These are phyloP conservation scores for Nakaseomyces sp. DNA, from an alignment of 1,139 yeast species.

Conservation along the genomic window DNA sequence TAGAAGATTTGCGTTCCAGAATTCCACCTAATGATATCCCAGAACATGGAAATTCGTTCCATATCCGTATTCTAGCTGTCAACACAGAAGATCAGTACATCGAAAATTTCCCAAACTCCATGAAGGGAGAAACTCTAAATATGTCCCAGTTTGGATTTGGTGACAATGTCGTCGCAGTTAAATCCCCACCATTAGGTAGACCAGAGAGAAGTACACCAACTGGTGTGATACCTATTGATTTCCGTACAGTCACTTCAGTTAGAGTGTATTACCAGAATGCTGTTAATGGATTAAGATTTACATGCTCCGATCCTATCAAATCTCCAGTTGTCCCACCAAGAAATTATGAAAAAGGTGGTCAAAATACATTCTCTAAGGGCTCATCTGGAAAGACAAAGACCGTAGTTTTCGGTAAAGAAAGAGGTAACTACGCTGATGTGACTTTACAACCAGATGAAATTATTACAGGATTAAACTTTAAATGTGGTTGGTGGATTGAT, in stretches of 20 bases:
- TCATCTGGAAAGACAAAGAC: constrained; percentile 18
- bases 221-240: constrained; percentile 24
- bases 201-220: constrained; percentile 23
- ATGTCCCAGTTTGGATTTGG: constrained; percentile 27
- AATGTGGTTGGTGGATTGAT: constrained; percentile 87
- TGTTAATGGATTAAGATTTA: constrained; percentile 59
- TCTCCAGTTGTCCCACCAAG: constrained; percentile 43
- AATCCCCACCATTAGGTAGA: constrained; percentile 40
- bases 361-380: constrained; percentile 20
- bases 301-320: constrained; percentile 9
- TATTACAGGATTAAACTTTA: constrained; percentile 50
- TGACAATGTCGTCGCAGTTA: constrained; percentile 33
- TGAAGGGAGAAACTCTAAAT: constrained; percentile 15
- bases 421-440: constrained; percentile 50
- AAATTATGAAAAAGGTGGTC: constrained; percentile 33
- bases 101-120: constrained; percentile 23
- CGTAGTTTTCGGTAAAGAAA: constrained; percentile 55
- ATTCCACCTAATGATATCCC: constrained; percentile 34
- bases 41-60: constrained; percentile 36
- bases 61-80: constrained; percentile 41
- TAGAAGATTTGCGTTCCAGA: constrained; percentile 38
- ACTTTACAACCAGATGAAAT: constrained; percentile 47
- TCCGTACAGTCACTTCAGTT: constrained; percentile 37
- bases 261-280: constrained; percentile 66
- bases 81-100: constrained; percentile 35